phyloP scores from a whole-genome alignment of 192 early-diverging fungal genomes.

The Dispira simplex region DNA sequence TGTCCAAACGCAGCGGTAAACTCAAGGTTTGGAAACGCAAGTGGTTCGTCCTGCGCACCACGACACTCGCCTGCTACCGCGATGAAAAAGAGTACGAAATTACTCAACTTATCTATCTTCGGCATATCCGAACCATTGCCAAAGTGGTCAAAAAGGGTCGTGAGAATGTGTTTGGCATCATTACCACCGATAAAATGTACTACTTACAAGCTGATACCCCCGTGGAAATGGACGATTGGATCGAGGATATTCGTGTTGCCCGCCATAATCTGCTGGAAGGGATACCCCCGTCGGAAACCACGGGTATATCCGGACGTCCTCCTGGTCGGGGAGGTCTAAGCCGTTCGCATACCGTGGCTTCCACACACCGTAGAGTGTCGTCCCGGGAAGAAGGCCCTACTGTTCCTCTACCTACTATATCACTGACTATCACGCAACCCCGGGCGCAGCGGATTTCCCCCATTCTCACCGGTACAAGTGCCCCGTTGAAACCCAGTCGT shows the following conservation, averaged over 20 bases:
- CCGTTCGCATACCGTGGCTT: too few species aligned
- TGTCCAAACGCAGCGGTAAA: not conserved
- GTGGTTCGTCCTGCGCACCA: constrained; percentile 10
- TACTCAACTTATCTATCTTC: not conserved
- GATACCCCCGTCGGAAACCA: too few species aligned
- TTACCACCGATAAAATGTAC: not conserved
- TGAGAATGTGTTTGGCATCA: constrained; percentile 7
- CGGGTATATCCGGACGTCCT: too few species aligned
- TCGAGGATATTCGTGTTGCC: not conserved
- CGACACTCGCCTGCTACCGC: not conserved
- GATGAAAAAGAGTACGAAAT: constrained; percentile 8
- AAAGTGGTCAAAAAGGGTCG: constrained; percentile 2
- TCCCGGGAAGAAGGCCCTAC: too few species aligned
- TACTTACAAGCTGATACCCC: constrained; percentile 7
- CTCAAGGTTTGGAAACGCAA: constrained; percentile 11
- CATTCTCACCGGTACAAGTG: too few species aligned
- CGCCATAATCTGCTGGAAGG: not conserved
- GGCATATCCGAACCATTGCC: not conserved
- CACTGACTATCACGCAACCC: too few species aligned
- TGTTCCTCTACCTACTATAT: too few species aligned
- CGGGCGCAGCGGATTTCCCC: too few species aligned
- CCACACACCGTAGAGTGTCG: too few species aligned
- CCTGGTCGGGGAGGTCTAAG: too few species aligned
- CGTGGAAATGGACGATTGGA: constrained; percentile 4
- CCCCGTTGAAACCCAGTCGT: too few species aligned